Evolutionary conservation across 768 basidiomycete genomes (phyloP), one percentile per base, ranked within the genome.

Genomic region (Leccinellum luteum): DNA sequence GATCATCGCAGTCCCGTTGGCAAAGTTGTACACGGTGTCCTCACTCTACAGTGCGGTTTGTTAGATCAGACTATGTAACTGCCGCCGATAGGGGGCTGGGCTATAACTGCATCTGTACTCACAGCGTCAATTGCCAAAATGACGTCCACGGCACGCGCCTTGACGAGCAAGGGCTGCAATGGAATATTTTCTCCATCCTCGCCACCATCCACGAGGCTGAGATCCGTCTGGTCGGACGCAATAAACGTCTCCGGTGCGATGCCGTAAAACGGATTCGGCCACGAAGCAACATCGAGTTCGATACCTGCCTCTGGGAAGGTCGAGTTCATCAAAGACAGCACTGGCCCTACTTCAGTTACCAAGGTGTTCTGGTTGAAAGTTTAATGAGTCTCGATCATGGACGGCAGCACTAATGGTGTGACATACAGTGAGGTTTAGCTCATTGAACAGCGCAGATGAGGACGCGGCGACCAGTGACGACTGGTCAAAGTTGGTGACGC

Each of bases 61-160:
- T 38, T n/a, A 38, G 38, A 2, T 38, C n/a, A n/a, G n/a, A n/a
- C n/a, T n/a, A n/a, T n/a, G n/a, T n/a, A n/a, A n/a, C 3, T 35
- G 9, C 17, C n/a, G 3, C n/a, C 38, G 35, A 17, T 17, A n/a
- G 30, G 17, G 35, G 35, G 17, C 35, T 35, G 17, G 35, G 35
- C 17, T 17, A 17, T 35, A n/a, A 17, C 15, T 35, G 34, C 1
- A n/a, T n/a, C n/a, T n/a, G n/a, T n/a, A 58, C 74, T 55, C 64
- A 72, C 66, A 10, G 72, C 74, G 63, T 85, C 83, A 48, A 83
- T 75, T 0, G 80, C 81, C 31, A 84, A 49, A 61, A 85, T 78
- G 7, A 76, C 74, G 57, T 85, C 83, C 52, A 83, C 63, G 0
- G 63, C 69, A 45, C 83, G 77, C 23, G 73, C 73, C 38, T 75